Evolutionary conservation across 768 basidiomycete genomes (phyloP), one percentile per base, ranked within the genome.

Genomic region (Floccularia luteovirens): DNA sequence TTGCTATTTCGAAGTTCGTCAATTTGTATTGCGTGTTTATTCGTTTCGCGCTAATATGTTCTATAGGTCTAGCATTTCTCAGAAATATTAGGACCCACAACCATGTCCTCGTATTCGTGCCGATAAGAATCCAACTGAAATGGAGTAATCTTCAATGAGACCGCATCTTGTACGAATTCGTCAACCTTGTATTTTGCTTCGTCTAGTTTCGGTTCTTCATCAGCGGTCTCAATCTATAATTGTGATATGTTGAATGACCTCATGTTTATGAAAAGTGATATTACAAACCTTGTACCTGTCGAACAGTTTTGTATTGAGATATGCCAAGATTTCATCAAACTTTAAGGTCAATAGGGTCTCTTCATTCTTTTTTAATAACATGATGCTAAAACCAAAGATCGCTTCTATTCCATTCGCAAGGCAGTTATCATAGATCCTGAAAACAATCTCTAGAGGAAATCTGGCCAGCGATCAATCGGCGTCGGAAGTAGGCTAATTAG

Each of bases 371-470:
- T 82, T 78, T 39, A 99, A 66, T 3, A 99, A 68, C 19, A 79
- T 79, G 22, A 97, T 70, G 45, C 90, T 88, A 66, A 98, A 98
- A 3, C 92, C 82, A 61, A 99, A 98, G 22, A 98, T 86, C 1
- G 94, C 90, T 60, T 98, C 96, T 39, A 98, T 89, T 7, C 96
- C 96, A 52, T 86, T 97, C 4, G 96, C 96, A 39, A 98, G 77
- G 45, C 90, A 89, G 54, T 90, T 92, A 60, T 97, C 94, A 53
- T 90, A 93, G 63, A 99, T 94, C 51, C 94, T 81, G 54, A 90
- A 96, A 4, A 98, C 96, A 36, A 97, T 75, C 12, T 90, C 83
- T 40, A 97, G 67, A 0, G 96, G 96, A 59, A 98, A 97, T 21
- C 96, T 96, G 49, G 8, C 14, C 25, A 16, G 24, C 24, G 17